Conservation (phyloP, 2,329 filamentous ascomycete species). For the Immersiporthe knoxdaviesiana region DNA sequence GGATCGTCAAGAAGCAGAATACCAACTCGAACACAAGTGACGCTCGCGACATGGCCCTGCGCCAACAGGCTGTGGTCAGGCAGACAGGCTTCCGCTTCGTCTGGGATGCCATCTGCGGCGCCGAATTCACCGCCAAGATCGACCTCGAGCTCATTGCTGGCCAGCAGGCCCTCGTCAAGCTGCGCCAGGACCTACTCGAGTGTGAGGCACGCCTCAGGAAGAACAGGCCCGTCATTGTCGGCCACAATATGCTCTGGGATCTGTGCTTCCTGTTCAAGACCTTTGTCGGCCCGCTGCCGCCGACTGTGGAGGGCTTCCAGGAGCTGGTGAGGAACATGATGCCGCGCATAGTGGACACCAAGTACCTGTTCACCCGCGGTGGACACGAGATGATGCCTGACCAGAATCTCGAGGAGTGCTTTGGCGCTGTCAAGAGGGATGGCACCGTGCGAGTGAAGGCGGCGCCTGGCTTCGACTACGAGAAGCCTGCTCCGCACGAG, state of each 20-base stretch:
- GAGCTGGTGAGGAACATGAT: conserved; percentile 51
- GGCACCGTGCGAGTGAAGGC: conserved; percentile 12
- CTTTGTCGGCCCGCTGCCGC: conserved; percentile 62
- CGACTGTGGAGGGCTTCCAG: conserved; percentile 56
- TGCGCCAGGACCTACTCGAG: conserved; percentile 30
- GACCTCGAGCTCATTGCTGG: conserved; percentile 24
- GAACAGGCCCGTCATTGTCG: conserved; percentile 52
- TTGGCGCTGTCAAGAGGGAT: background rate
- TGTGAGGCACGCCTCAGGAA: conserved; percentile 38
- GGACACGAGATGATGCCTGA: conserved; percentile 72
- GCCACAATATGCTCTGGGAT: conserved; percentile 69
- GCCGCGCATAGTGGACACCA: conserved; percentile 62
- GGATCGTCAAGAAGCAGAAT: conserved; percentile 25
- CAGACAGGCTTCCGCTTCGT: conserved; percentile 37
- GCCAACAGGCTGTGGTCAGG: conserved; percentile 20
- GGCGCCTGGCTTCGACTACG: conserved; percentile 10
- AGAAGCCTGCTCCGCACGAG: conserved; percentile 48
- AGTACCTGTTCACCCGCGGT: conserved; percentile 74
- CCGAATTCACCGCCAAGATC: conserved; percentile 34
- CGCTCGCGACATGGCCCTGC: background rate
- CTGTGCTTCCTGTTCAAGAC: conserved; percentile 65
- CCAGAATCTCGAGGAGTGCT: conserved; percentile 30
- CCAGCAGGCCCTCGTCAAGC: conserved; percentile 9
- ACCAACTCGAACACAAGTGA: conserved; percentile 12
- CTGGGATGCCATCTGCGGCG: conserved; percentile 40